These are phyloP conservation scores for Wickerhamomyces queroliae DNA, from an alignment of 805 yeast genomes.

Conservation along the genomic window DNA sequence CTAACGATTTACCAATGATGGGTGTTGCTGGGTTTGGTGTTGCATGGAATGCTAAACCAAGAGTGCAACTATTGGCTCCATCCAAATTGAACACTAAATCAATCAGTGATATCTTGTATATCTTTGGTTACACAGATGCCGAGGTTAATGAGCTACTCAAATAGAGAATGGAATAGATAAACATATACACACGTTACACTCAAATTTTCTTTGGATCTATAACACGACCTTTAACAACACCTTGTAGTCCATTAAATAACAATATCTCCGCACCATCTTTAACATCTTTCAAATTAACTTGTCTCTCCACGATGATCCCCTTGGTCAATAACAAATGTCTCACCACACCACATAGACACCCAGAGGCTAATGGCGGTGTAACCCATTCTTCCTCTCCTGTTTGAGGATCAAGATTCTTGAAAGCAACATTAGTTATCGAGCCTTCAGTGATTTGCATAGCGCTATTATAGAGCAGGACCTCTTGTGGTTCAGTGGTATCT, in stretches of 20 bases:
- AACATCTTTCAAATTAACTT: constrained; percentile 40
- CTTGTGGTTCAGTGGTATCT: constrained; percentile 37
- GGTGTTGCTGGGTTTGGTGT: constrained; percentile 84
- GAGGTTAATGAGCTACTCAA: constrained; percentile 32
- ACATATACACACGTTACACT: constrained; percentile 4
- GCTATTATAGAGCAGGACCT: constrained; percentile 66
- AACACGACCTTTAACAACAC: constrained; percentile 60
- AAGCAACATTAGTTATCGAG: constrained; percentile 74
- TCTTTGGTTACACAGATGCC: constrained; percentile 64
- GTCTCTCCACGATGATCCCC: constrained; percentile 47
- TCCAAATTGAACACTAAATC: constrained; percentile 69
- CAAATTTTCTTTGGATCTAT: constrained; percentile 13
- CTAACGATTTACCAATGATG: constrained; percentile 95
- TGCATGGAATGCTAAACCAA: constrained; percentile 97
- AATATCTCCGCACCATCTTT: constrained; percentile 63
- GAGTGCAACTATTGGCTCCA: constrained; percentile 81
- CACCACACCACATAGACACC: constrained; percentile 82
- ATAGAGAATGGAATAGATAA: background rate
- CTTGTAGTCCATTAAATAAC: constrained; percentile 78
- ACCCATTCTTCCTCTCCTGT: constrained; percentile 48
- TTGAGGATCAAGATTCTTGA: constrained; percentile 24
- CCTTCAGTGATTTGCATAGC: constrained; percentile 70
- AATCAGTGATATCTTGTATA: constrained; percentile 70
- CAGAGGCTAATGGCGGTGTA: constrained; percentile 74
- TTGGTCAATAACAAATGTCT: constrained; percentile 58